These are phyloP conservation scores for Globisporangium canariense DNA, from an alignment of 352 stramenopile species.

Conservation along the genomic window DNA sequence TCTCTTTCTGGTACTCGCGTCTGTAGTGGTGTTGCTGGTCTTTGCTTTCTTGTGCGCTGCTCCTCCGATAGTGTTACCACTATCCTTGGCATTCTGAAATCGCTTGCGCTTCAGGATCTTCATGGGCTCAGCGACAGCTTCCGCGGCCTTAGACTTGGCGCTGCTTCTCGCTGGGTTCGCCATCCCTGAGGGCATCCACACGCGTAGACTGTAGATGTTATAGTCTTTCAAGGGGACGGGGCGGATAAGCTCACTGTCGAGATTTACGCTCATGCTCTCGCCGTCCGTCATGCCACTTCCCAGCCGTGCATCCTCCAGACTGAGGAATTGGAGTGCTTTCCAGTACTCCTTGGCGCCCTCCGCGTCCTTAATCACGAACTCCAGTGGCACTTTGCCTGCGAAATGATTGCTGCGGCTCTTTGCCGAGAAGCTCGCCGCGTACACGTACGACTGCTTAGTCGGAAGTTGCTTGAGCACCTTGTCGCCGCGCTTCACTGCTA, in stretches of 20 bases:
- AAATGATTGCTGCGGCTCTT: slow-evolving; percentile 53
- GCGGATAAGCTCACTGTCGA: slow-evolving; percentile 54
- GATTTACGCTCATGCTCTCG: slow-evolving; percentile 43
- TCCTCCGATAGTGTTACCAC: slow-evolving; percentile 3
- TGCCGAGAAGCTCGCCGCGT: slow-evolving; percentile 53
- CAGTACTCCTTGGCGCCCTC: slow-evolving; percentile 65
- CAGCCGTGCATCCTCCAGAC: slow-evolving; percentile 56
- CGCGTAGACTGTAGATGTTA: slow-evolving; percentile 63
- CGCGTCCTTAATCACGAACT: slow-evolving; percentile 36
- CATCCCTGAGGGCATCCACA: slow-evolving; percentile 61
- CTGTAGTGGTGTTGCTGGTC: neutral
- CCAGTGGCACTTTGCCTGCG: slow-evolving; percentile 49
- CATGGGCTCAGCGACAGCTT: slow-evolving; percentile 33
- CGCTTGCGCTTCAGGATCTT: slow-evolving; percentile 56
- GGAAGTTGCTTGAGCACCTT: slow-evolving; percentile 52
- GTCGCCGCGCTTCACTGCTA: slow-evolving; percentile 52
- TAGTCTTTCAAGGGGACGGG: slow-evolving; percentile 56
- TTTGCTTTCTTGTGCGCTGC: slow-evolving; percentile 23
- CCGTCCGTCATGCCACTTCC: slow-evolving; percentile 31
- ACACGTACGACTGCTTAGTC: slow-evolving; percentile 56
- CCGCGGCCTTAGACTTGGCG: slow-evolving; percentile 53
- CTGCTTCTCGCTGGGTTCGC: slow-evolving; percentile 35
- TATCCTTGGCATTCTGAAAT: slow-evolving; percentile 21
- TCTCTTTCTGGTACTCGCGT: neutral
- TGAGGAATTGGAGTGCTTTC: slow-evolving; percentile 70